phyloP scores from a whole-genome alignment of 129 eudicot genomes.

The Artemisia argyi region DNA sequence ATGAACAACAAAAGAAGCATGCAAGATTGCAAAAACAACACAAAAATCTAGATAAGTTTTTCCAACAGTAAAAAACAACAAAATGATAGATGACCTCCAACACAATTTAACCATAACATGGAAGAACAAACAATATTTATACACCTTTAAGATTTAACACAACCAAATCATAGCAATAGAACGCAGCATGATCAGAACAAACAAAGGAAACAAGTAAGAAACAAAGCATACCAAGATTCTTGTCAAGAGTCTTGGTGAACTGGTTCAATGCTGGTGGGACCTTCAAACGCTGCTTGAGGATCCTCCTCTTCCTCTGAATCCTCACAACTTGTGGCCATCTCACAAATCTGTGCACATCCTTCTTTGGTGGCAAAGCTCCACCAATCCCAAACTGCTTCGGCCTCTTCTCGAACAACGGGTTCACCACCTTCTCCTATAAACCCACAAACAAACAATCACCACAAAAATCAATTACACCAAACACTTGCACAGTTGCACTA shows the following conservation, averaged over 20 bases:
- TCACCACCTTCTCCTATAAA: slow-evolving; percentile 49
- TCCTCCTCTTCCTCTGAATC: slow-evolving; percentile 59
- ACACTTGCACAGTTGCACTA: not conserved
- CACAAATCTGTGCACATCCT: slow-evolving; percentile 48
- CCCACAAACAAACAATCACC: not conserved
- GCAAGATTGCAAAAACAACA: too few species aligned
- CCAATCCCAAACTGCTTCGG: slow-evolving; percentile 69
- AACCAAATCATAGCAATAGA: not conserved
- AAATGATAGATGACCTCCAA: too few species aligned
- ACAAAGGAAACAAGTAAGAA: not conserved
- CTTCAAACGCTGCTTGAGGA: slow-evolving; percentile 59
- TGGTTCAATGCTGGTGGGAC: slow-evolving; percentile 58
- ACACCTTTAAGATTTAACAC: not conserved
- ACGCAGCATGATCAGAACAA: not conserved
- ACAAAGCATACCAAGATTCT: slow-evolving; percentile 37
- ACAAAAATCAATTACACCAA: not conserved
- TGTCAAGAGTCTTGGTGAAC: slow-evolving; percentile 55
- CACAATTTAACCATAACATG: too few species aligned
- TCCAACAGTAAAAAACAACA: too few species aligned
- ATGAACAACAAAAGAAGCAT: too few species aligned
- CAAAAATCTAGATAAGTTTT: too few species aligned
- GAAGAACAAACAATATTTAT: too few species aligned
- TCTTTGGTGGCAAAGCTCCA: slow-evolving; percentile 65
- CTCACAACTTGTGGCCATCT: slow-evolving; percentile 60
- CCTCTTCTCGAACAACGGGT: slow-evolving; percentile 53